phyloP scores from a whole-genome alignment of 768 basidiomycete genomes.

The Candolleomyces eurysporus region DNA sequence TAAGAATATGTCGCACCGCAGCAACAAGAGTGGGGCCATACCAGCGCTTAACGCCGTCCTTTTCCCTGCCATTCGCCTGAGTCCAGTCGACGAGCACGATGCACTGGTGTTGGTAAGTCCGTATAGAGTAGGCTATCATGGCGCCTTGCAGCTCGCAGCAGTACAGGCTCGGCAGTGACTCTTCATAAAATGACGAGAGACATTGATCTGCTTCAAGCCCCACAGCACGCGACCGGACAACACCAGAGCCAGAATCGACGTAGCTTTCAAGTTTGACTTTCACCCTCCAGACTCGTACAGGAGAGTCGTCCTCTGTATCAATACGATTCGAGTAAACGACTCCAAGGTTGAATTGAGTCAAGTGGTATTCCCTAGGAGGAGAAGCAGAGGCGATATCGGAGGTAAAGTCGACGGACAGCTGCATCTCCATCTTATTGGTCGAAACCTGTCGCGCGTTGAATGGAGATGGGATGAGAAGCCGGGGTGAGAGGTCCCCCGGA shows the following conservation, averaged over 20 bases:
- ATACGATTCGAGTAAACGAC: not conserved
- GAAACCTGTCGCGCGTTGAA: not conserved
- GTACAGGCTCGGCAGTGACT: not conserved
- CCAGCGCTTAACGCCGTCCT: not conserved
- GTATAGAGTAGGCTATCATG: too few relatives aligned
- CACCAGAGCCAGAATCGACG: not conserved
- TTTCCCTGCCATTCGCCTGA: not conserved
- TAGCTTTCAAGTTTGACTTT: not conserved
- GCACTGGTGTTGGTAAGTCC: not conserved
- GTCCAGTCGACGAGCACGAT: not conserved
- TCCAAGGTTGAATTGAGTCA: not conserved
- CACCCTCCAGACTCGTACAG: not conserved
- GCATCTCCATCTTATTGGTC: not conserved
- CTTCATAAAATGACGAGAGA: not conserved
- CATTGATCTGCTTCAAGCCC: not conserved
- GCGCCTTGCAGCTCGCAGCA: not conserved
- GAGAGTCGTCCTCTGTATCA: not conserved
- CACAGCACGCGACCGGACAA: not conserved
- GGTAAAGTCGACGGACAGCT: not conserved
- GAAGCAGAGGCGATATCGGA: not conserved
- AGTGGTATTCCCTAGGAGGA: not conserved
- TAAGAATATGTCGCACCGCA: not conserved
- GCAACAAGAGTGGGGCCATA: not conserved
- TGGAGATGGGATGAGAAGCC: not conserved
- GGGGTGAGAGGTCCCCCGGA: not conserved